Percentiles rank a stretch among this genome's conserved stretches.
Conservation (phyloP, 768 basidiomycete genomes). For the Chiua virens region DNA sequence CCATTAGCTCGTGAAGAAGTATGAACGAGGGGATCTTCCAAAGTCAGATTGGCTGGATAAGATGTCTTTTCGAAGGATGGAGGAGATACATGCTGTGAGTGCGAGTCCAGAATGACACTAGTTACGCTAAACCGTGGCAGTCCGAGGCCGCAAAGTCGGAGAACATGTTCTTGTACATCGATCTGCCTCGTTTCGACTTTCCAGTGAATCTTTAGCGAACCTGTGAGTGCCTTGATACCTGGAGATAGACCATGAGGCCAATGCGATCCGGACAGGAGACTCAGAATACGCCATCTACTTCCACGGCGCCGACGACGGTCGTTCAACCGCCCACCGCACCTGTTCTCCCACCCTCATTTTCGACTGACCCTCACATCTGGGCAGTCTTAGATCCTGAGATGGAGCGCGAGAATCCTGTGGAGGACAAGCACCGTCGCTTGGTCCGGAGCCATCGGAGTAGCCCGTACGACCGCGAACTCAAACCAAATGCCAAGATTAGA, state of each 20-base stretch:
- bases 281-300: slow-evolving; percentile 40
- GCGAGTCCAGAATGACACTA: not conserved
- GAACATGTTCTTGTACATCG: slow-evolving; percentile 94
- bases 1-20: slow-evolving; percentile 84
- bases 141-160: slow-evolving; percentile 90
- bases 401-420: slow-evolving; percentile 91
- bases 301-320: slow-evolving; percentile 40
- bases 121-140: slow-evolving; percentile 39
- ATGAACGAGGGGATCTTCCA: slow-evolving; percentile 89
- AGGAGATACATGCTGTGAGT: slow-evolving; percentile 87
- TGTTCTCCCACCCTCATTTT: slow-evolving; percentile 48
- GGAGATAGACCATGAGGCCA: not conserved
- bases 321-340: slow-evolving; percentile 41
- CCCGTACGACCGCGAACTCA: slow-evolving; percentile 91
- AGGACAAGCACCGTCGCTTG: slow-evolving; percentile 92
- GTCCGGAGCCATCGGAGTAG: slow-evolving; percentile 95
- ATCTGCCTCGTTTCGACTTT: slow-evolving; percentile 95
- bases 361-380: slow-evolving; percentile 77
- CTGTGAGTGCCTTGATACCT: slow-evolving; percentile 45
- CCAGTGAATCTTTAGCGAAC: slow-evolving; percentile 94
- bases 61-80: slow-evolving; percentile 91
- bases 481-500: slow-evolving; percentile 93
- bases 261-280: slow-evolving; percentile 36
- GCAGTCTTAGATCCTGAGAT: slow-evolving; percentile 89
- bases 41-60: slow-evolving; percentile 97